Conservation (phyloP, 495 filamentous ascomycete species). For the Bacidia rubella region DNA sequence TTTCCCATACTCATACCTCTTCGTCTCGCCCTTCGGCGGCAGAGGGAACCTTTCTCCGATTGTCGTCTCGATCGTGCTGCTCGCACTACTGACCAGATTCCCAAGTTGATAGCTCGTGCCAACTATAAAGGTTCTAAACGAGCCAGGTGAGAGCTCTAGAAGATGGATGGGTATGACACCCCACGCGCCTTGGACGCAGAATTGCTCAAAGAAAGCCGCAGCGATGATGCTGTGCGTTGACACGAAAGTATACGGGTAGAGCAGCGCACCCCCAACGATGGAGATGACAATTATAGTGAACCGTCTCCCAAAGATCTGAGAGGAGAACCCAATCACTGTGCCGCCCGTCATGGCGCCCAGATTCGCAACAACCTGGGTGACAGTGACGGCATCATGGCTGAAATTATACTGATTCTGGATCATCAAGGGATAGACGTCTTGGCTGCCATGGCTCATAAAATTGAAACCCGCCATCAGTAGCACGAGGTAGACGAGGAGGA, state of each 20-base stretch:
- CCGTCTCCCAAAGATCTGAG: constrained; percentile 70
- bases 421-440: constrained; percentile 86
- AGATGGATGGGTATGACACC: constrained; percentile 75
- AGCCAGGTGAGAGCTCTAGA: constrained; percentile 73
- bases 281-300: constrained; percentile 68
- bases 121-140: constrained; percentile 73
- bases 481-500: constrained; percentile 66
- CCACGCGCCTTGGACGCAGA: constrained; percentile 81
- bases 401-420: constrained; percentile 66
- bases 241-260: constrained; percentile 76
- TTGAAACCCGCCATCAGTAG: constrained; percentile 85
- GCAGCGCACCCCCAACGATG: constrained; percentile 60
- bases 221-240: constrained; percentile 49
- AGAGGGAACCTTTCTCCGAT: constrained; percentile 74
- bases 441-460: constrained; percentile 86
- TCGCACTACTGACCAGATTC: constrained; percentile 68
- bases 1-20: constrained; percentile 69
- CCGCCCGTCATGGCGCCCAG: constrained; percentile 69
- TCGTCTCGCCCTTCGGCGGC: constrained; percentile 32
- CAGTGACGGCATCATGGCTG: constrained; percentile 53
- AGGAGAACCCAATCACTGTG: constrained; percentile 61
- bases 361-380: constrained; percentile 77
- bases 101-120: constrained; percentile 78
- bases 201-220: constrained; percentile 83
- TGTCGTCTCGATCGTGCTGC: constrained; percentile 70